Evolutionary conservation across 441 rosid genomes (phyloP).

Genomic region (Syzygium syzygioides): DNA sequence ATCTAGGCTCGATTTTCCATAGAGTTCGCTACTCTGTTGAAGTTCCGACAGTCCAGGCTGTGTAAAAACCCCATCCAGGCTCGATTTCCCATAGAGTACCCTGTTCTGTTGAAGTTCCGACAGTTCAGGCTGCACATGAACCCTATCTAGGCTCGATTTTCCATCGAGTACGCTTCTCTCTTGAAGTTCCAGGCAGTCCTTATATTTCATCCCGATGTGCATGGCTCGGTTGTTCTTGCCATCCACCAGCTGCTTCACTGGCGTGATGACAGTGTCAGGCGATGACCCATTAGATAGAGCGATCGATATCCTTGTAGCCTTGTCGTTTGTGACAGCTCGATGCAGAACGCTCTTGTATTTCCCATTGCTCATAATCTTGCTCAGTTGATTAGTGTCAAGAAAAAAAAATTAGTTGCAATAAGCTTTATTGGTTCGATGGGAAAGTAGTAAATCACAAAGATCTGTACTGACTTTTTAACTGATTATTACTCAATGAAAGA

Average conservation of each 20-base stretch:
- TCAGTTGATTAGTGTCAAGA: background rate
- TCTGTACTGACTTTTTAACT: background rate
- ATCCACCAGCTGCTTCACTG: background rate
- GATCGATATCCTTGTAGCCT: slow-evolving; percentile 2
- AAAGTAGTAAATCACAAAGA: background rate
- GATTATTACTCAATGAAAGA: background rate
- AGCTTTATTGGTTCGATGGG: background rate
- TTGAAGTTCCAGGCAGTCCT: background rate
- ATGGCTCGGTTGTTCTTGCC: background rate
- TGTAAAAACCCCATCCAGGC: too few species aligned
- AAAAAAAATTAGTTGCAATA: background rate
- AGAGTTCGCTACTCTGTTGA: too few species aligned
- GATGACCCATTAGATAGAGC: slow-evolving; percentile 1
- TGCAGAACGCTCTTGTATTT: slow-evolving; percentile 9
- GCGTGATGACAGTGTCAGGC: background rate
- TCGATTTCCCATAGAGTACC: too few species aligned
- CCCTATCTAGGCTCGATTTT: too few species aligned
- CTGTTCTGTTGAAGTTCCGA: too few species aligned
- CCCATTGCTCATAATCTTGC: slow-evolving; percentile 13
- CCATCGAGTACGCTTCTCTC: too few species aligned
- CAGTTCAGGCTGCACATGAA: too few species aligned
- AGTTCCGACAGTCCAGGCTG: too few species aligned
- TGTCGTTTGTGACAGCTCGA: background rate
- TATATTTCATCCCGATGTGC: background rate
- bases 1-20: too few species aligned